Evolutionary conservation across 768 basidiomycete species (phyloP), one percentile per base, ranked within the genome.

Genomic region (Phylloporus rhodoxanthus): DNA sequence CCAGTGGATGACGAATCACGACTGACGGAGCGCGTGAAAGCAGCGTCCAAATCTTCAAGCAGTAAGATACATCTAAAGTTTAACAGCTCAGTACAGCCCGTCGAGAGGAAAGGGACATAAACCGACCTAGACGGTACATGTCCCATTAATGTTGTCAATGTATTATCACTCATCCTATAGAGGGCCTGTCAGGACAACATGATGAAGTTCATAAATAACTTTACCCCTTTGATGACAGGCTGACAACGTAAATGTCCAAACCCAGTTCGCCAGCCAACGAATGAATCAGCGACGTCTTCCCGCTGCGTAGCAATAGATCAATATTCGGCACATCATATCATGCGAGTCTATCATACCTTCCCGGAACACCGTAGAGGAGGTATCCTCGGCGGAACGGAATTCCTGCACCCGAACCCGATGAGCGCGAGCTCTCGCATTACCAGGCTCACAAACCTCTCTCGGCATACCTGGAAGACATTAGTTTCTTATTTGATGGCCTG

Each of bases 1-100:
- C 89, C 89, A 20, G 90, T 92, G 9, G 89, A 90, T 13, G 69
- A 77, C 40, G 80, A 73, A 68, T 91, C 90, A 70, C 90, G 89
- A 67, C 80, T 85, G 63, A 91, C 84, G 48, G 84, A 85, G 43
- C 87, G 85, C 56, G 90, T 92, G 72, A 92, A 92, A 23, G 90
- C 90, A 48, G 90, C 90, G 66, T 92, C 90, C 58, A 95, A 78
- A 75, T 95, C 91, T 72, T 95, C 92, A 65, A 95, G 78, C 68
- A 95, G 84, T 59, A 95, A 76, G 53, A 95, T 91, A 75, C 89
- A 91, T 74, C 89, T 89, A 58, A 36, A 42, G 30, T 34, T 2
- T 30, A 43, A 47, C 15, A 21, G 8, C 21, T 63, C 20, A 60
- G 52, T 25, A 34, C 23, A 49, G 50, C 29, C 44, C 60, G 53